Base-by-base conservation (phyloP, 1,284 basidiomycete species). In the Fomitiporia mediterranea region DNA sequence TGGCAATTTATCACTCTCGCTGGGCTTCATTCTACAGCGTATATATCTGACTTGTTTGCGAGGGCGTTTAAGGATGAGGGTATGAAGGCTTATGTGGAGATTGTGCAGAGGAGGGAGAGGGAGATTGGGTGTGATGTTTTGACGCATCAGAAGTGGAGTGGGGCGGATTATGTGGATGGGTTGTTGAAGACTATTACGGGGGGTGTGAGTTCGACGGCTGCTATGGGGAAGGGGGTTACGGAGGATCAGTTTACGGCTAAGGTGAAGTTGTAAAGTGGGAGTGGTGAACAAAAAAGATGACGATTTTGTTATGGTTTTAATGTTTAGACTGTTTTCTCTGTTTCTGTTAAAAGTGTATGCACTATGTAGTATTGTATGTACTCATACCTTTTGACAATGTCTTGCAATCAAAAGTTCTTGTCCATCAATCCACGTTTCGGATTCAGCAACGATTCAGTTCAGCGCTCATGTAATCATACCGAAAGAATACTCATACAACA, bases 1-100 rank as follows among this genome's bases (percentile, higher is more conserved):
- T 98, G 95, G 94, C 96, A 98, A 70, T 98, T 99, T 79, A 98
- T 99, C 72, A 97, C 94, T 62, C 91, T 98, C 58, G 96, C 84
- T 55, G 97, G 97, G 62, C 79, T 98, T 53, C 96, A 99, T 72
- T 96, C 94, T 63, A 98, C 96, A 73, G 96, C 89, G 37, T 97
- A 94, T 74, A 99, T 99, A 70, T 94, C 88, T 64, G 94, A 98
- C 70, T 74, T 89, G 38, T 98, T 99, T 70, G 94, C 96, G 15
- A 74, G 83, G 65, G 80, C 86, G 49, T 99, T 87, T 69, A 86
- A 92, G 44, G 87, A 84, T 69, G 94, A 97, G 62, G 91, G 92
- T 50, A 94, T 94, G 91, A 88, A 91, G 66, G 91, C 91, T 4
- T 94, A 94, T 67, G 91, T 94, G 51, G 84, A 92, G 70, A 74